phyloP scores from a whole-genome alignment of 495 filamentous ascomycete species.

The Penicillium fimorum region DNA sequence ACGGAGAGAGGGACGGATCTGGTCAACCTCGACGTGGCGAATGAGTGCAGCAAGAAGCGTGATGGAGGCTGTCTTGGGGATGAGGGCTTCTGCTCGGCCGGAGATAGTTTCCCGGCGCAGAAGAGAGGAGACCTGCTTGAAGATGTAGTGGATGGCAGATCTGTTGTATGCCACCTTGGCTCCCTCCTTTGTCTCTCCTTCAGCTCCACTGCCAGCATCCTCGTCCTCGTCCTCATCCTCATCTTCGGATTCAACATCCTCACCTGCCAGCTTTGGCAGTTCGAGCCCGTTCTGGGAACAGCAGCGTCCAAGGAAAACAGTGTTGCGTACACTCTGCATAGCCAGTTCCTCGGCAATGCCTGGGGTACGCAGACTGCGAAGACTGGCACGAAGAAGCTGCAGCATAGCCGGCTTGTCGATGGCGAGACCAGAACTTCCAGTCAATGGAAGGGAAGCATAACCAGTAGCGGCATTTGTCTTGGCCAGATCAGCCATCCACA shows the following conservation, averaged over 20 bases:
- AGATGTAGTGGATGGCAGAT: constrained; percentile 67
- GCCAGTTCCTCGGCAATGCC: constrained; percentile 66
- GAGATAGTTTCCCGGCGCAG: constrained; percentile 72
- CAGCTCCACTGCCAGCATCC: constrained; percentile 21
- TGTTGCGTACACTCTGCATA: constrained; percentile 69
- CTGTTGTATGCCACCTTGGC: constrained; percentile 22
- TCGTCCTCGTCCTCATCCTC: constrained; percentile 48
- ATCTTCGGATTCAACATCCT: constrained; percentile 40
- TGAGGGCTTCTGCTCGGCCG: constrained; percentile 56
- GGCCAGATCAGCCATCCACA: constrained; percentile 76
- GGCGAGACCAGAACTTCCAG: constrained; percentile 66
- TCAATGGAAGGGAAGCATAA: constrained; percentile 58
- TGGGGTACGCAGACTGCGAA: constrained; percentile 64
- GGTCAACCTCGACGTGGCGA: constrained; percentile 53
- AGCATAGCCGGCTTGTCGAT: constrained; percentile 64
- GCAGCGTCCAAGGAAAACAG: constrained; percentile 70
- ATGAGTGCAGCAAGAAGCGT: constrained; percentile 64
- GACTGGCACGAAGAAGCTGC: constrained; percentile 59
- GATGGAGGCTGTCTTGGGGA: constrained; percentile 74
- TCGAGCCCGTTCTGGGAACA: constrained; percentile 62
- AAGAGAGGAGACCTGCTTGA: constrained; percentile 70
- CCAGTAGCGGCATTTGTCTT: constrained; percentile 53
- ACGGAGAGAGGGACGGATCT: constrained; percentile 56
- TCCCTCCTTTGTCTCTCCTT: constrained; percentile 37
- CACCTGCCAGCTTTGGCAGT: constrained; percentile 40